Base-by-base conservation (phyloP, 2,329 filamentous ascomycete species). In the Ophiognomonia clavigignenti-juglandacearum region DNA sequence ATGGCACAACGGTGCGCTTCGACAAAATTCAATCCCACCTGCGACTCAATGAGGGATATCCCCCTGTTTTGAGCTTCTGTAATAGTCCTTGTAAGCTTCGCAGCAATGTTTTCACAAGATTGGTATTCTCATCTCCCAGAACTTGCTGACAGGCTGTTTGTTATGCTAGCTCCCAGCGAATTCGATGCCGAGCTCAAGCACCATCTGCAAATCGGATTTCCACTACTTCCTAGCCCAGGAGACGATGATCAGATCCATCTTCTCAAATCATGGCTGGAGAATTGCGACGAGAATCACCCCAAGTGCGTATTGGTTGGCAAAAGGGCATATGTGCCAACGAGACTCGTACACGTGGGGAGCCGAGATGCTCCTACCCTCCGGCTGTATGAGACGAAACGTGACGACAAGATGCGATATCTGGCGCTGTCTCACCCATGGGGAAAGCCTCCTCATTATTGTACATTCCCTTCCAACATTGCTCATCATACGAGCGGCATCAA, bases 391-490 rank as follows among this genome's bases (percentile, higher is more conserved):
- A 51, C 53, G 14, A 5, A 34, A 2, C 13, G 13, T 2, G 27
- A 22, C 13, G 29, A 36, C 22, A 23, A 20, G 18, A 10, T 31
- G 8, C 39, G 34, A 18, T 58, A 58, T 13, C 22, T 55, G 9
- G 56, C 54, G 16, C 39, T 56, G 3, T 57, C 56, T 0, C 56
- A 57, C 20, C 53, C 44, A 2, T 57, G 54, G 54, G 53, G 56
- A 1, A 18, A 19, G 1, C 6, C 39, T 4, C 20, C 18, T 6
- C 47, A 51, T 18, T 53, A 48, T 20, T 31, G 35, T 11, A 53
- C 48, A 1, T 46, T n/a, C 1, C 11, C 11, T 1, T 10, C 4
- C 2, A 39, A 37, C 10, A 5, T 53, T 2, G 31, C 29, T 7
- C 4, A 31, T 2, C 42, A 39, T 13, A 36, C n/a, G 23, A n/a